These are phyloP conservation scores for Geranomyces michiganensis DNA, from an alignment of 192 early-diverging fungal genomes.

Conservation along the genomic window DNA sequence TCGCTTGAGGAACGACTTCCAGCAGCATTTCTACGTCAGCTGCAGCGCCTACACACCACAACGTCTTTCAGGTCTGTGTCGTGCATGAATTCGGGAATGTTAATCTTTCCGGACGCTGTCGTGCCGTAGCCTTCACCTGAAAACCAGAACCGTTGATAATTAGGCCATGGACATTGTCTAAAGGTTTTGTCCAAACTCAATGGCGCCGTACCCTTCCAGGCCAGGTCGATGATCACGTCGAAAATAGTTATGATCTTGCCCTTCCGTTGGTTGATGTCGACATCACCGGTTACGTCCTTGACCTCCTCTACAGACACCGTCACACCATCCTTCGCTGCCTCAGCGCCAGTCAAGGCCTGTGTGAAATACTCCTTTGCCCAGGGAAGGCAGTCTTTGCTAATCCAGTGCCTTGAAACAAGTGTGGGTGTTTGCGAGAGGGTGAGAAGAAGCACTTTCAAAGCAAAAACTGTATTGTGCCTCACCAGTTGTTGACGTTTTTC, in stretches of 20 bases:
- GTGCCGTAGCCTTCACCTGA: conserved; percentile 54
- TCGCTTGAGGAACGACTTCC: background rate
- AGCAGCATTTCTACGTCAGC: no score
- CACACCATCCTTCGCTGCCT: conserved; percentile 58
- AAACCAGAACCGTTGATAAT: no score
- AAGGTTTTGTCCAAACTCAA: conserved; percentile 8
- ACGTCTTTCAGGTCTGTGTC: conserved; percentile 83
- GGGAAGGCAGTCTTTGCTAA: conserved; percentile 88
- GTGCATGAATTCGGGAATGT: conserved; percentile 88
- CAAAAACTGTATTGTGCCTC: background rate
- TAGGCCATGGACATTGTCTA: no score
- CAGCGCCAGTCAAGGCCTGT: conserved; percentile 58
- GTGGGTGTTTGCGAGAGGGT: background rate
- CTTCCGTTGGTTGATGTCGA: conserved; percentile 93
- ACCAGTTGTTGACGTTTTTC: conserved; percentile 59
- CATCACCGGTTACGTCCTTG: conserved; percentile 77
- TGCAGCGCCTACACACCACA: conserved; percentile 57
- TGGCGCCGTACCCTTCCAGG: conserved; percentile 73
- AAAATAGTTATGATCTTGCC: conserved; percentile 94
- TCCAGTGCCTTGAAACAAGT: conserved; percentile 66
- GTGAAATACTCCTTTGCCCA: conserved; percentile 89
- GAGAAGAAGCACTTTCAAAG: background rate
- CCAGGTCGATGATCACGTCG: conserved; percentile 78
- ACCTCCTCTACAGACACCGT: conserved; percentile 64
- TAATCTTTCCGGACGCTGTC: conserved; percentile 72